Conservation (phyloP, 2,329 filamentous ascomycete species). For the Sordariomycetes sp. region DNA sequence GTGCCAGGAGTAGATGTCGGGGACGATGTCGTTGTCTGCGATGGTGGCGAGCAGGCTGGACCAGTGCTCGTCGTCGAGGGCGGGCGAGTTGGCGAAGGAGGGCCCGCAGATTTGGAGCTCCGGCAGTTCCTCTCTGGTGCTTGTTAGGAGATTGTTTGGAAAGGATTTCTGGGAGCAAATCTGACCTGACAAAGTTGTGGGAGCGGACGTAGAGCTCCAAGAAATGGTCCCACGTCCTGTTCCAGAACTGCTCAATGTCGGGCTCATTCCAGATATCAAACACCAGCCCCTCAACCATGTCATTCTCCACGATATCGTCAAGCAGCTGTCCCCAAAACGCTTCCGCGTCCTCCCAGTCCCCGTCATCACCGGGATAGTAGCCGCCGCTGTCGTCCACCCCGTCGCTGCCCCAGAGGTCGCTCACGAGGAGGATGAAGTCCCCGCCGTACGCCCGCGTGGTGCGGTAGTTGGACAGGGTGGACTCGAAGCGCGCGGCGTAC, state of each 20-base stretch:
- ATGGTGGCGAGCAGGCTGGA: conserved; percentile 5
- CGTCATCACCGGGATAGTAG: conserved; percentile 35
- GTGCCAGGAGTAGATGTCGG: conserved; percentile 10
- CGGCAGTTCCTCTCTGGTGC: conserved; percentile 8
- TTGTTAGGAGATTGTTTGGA: neutral
- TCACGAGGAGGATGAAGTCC: conserved; percentile 31
- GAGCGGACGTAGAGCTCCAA: conserved; percentile 9
- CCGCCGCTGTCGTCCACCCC: conserved; percentile 23
- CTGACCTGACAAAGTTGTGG: conserved; percentile 10
- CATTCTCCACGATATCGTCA: conserved; percentile 23
- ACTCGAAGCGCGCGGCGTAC: conserved; percentile 22
- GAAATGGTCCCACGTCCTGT: conserved; percentile 9
- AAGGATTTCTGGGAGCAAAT: neutral
- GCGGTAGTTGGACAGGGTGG: conserved; percentile 31
- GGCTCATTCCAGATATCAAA: conserved; percentile 46
- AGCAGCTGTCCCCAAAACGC: conserved; percentile 26
- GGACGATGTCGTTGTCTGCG: conserved; percentile 3
- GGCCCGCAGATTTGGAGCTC: conserved; percentile 6
- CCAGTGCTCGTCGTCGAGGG: conserved; percentile 1
- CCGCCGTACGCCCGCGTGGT: conserved; percentile 29
- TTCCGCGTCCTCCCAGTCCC: conserved; percentile 34
- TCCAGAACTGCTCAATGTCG: conserved; percentile 18
- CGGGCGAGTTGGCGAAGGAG: conserved; percentile 1
- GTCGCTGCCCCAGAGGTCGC: conserved; percentile 37
- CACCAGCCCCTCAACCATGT: conserved; percentile 23